phyloP scores from a whole-genome alignment of 2,329 filamentous ascomycete species.

The Paecilomyces variotii region DNA sequence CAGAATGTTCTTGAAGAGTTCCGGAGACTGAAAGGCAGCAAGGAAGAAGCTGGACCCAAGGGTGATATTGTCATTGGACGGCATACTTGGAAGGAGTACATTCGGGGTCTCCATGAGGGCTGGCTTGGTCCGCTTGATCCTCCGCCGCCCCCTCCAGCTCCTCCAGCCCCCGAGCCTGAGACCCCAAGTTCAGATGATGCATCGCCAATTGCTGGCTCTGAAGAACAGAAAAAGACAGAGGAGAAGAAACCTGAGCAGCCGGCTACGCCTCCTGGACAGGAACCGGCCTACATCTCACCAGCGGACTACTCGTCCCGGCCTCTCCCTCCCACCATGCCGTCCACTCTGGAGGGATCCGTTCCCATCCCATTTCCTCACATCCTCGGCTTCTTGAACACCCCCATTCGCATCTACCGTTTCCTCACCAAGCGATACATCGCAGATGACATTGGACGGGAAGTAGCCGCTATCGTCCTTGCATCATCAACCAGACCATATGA shows the following conservation, averaged over 20 bases:
- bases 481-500: slow-evolving; percentile 33
- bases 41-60: slow-evolving; percentile 62
- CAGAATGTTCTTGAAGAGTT: slow-evolving; percentile 56
- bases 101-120: slow-evolving; percentile 87
- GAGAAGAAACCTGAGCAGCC: slow-evolving; percentile 40
- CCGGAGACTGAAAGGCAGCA: slow-evolving; percentile 58
- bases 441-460: slow-evolving; percentile 78
- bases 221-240: slow-evolving; percentile 46
- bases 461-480: slow-evolving; percentile 71
- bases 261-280: slow-evolving; percentile 49
- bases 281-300: slow-evolving; percentile 65
- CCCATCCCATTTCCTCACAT: slow-evolving; percentile 78
- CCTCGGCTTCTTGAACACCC: slow-evolving; percentile 85
- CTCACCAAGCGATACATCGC: slow-evolving; percentile 74
- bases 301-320: slow-evolving; percentile 60
- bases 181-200: slow-evolving; percentile 19
- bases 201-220: slow-evolving; percentile 18
- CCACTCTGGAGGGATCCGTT: slow-evolving; percentile 63
- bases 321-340: slow-evolving; percentile 59
- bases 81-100: slow-evolving; percentile 96
- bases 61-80: slow-evolving; percentile 86
- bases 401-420: slow-evolving; percentile 78
- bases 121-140: slow-evolving; percentile 78
- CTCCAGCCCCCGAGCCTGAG: slow-evolving; percentile 13
- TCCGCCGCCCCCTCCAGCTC: slow-evolving; percentile 18